Evolutionary conservation across 768 basidiomycete genomes (phyloP).

Genomic region (Inosperma sp.): DNA sequence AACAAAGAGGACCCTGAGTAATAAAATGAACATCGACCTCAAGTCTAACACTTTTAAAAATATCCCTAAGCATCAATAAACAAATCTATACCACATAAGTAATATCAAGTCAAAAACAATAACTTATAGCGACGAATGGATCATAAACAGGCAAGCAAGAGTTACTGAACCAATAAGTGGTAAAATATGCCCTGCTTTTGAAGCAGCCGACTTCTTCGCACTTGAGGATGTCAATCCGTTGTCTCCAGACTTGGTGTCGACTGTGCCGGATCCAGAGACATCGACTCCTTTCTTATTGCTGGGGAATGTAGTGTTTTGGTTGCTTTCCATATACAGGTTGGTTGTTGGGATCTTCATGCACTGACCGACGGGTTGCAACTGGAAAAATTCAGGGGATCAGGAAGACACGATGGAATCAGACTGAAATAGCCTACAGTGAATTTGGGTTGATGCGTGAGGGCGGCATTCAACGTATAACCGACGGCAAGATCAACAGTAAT

Average conservation of each 20-base stretch:
- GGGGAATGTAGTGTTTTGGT: slow-evolving; percentile 64
- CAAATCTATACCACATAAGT: too few species aligned
- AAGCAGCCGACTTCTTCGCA: slow-evolving; percentile 15
- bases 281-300: slow-evolving; percentile 34
- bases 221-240: slow-evolving; percentile 18
- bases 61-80: too few species aligned
- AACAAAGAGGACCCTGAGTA: too few species aligned
- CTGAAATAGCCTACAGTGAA: slow-evolving; percentile 48
- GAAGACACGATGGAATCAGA: neutral
- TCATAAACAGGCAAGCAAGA: slow-evolving; percentile 11
- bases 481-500: slow-evolving; percentile 88
- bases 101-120: neutral
- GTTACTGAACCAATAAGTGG: slow-evolving; percentile 17
- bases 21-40: neutral
- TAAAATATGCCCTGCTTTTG: neutral
- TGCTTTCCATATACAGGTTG: slow-evolving; percentile 84
- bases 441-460: slow-evolving; percentile 57
- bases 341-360: slow-evolving; percentile 62
- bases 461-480: slow-evolving; percentile 79
- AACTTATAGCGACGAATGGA: slow-evolving; percentile 16
- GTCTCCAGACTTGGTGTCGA: slow-evolving; percentile 30
- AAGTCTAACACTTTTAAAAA: too few species aligned
- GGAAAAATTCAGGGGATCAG: slow-evolving; percentile 3
- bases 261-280: slow-evolving; percentile 37
- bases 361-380: slow-evolving; percentile 72